Conservation (phyloP, 768 basidiomycete genomes). For the Russula abietina region DNA sequence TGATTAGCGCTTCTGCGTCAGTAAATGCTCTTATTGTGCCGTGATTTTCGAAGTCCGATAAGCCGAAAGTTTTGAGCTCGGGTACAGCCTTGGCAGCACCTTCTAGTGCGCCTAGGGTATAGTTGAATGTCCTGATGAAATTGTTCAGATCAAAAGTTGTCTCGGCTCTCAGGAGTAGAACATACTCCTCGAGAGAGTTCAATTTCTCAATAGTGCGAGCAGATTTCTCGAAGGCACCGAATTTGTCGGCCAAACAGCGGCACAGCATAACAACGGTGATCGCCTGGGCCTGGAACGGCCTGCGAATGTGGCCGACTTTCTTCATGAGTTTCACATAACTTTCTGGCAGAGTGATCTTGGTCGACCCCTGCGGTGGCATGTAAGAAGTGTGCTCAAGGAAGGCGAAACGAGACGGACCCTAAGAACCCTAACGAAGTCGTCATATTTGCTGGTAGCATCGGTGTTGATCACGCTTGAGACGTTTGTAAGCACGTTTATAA, state of each 20-base stretch:
- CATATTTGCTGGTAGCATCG: background rate
- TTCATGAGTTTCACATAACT: slow-evolving; percentile 13
- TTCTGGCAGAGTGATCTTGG: background rate
- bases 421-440: slow-evolving; percentile 1
- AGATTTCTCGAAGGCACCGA: background rate
- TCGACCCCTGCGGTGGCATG: background rate
- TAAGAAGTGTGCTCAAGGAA: background rate
- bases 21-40: background rate
- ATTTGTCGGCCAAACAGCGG: slow-evolving; percentile 12
- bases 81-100: slow-evolving; percentile 4
- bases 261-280: slow-evolving; percentile 20
- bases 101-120: background rate
- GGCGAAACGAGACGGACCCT: background rate
- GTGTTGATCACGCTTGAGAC: background rate
- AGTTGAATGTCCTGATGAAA: slow-evolving; percentile 4
- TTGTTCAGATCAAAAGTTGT: background rate
- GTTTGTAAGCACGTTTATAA: slow-evolving; percentile 2
- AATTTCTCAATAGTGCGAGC: background rate
- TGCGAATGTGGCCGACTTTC: slow-evolving; percentile 15
- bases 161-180: background rate
- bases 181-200: slow-evolving; percentile 16
- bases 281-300: slow-evolving; percentile 19
- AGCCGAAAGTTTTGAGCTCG: background rate
- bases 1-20: background rate
- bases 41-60: background rate